phyloP scores from a whole-genome alignment of 2,329 filamentous ascomycete species.

The Coleophoma crateriformis region DNA sequence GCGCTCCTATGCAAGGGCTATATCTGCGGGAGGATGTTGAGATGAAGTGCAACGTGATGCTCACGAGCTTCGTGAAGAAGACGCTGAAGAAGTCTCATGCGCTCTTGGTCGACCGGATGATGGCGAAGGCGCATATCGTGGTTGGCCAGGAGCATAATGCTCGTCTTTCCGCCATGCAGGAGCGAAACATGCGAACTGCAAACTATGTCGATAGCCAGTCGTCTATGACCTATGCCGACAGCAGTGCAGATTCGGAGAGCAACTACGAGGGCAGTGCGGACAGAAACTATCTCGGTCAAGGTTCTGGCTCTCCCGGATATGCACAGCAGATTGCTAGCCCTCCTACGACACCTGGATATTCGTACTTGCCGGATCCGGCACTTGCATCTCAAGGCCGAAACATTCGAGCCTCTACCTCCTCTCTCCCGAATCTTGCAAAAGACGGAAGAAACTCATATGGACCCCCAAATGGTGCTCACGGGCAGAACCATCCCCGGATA shows the following conservation, averaged over 20 bases:
- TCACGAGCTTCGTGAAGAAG: slow-evolving; percentile 74
- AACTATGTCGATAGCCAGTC: not conserved
- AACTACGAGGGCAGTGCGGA: not conserved
- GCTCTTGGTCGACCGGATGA: slow-evolving; percentile 60
- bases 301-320: not conserved
- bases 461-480: not conserved
- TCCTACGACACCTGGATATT: not conserved
- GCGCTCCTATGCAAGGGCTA: slow-evolving; percentile 61
- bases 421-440: not conserved
- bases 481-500: not conserved
- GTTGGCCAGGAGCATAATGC: not conserved
- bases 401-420: not conserved
- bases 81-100: slow-evolving; percentile 74
- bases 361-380: not conserved
- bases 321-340: not conserved
- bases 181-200: not conserved
- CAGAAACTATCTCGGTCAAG: not conserved
- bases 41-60: slow-evolving; percentile 72
- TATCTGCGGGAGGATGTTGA: slow-evolving; percentile 84
- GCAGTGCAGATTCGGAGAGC: not conserved
- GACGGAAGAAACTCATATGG: not conserved
- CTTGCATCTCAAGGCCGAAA: not conserved
- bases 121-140: slow-evolving; percentile 39
- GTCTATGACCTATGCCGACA: not conserved
- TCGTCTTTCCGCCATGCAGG: not conserved